A percentile compares a stretch with the other conserved stretches of the same genome.
phyloP scores from a whole-genome alignment of 176 grass and related monocot genomes.

The Musa beccarii region DNA sequence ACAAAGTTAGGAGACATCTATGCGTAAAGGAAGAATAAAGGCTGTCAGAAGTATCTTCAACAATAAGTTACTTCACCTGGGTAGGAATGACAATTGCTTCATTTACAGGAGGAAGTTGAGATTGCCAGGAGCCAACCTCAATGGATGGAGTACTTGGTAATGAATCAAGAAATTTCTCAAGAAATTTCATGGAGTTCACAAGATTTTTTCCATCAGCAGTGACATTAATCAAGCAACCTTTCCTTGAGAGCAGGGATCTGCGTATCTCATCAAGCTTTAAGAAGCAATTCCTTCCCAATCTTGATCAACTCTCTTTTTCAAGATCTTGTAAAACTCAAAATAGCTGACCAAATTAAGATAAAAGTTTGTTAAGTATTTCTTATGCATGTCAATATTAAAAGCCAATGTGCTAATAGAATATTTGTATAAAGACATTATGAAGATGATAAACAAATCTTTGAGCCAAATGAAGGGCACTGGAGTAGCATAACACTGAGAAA shows the following conservation, averaged over 20 bases:
- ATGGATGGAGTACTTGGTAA: conserved; percentile 42
- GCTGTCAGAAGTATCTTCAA: not conserved
- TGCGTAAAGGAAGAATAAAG: not conserved
- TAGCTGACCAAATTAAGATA: conserved; percentile 50
- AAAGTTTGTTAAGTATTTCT: not conserved
- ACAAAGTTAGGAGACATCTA: not conserved
- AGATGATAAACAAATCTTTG: not conserved
- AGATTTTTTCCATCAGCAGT: conserved; percentile 83
- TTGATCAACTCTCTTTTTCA: conserved; percentile 77
- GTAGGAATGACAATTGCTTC: conserved; percentile 98
- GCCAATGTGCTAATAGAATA: not conserved
- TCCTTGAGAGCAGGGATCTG: conserved; percentile 55
- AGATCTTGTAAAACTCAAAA: conserved; percentile 87
- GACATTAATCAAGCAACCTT: conserved; percentile 81
- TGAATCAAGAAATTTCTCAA: conserved; percentile 82
- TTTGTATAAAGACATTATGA: not conserved
- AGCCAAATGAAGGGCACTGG: not conserved
- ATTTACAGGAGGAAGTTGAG: conserved; percentile 57
- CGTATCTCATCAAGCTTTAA: conserved; percentile 86
- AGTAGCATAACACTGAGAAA: not conserved
- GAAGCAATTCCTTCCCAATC: conserved; percentile 89
- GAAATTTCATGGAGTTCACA: conserved; percentile 53
- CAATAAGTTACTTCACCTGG: conserved; percentile 37
- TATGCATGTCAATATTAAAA: not conserved
- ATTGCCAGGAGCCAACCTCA: conserved; percentile 59